These are phyloP conservation scores for Tritrichomonas musculus DNA, from an alignment of 208 protist species.

Conservation along the genomic window DNA sequence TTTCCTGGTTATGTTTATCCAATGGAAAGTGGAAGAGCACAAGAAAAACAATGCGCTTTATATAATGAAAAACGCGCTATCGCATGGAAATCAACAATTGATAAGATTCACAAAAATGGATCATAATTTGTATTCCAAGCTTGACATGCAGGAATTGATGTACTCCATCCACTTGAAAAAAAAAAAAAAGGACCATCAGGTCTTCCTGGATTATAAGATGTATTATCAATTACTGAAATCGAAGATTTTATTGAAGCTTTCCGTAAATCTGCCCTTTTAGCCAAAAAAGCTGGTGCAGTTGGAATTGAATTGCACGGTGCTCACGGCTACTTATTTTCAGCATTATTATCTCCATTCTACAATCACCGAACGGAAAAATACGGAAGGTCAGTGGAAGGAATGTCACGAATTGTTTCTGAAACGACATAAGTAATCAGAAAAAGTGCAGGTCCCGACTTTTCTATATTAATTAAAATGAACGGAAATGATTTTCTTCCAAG, in stretches of 20 bases:
- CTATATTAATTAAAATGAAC: not conserved
- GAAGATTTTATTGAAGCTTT: not conserved
- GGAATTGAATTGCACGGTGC: not conserved
- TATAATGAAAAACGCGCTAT: not conserved
- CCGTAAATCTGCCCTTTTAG: not conserved
- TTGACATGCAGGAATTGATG: not conserved
- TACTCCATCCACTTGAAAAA: not conserved
- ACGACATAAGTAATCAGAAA: not conserved
- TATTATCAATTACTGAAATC: not conserved
- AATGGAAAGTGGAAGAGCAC: not conserved
- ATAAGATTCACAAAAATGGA: not conserved
- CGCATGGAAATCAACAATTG: not conserved
- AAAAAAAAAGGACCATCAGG: not conserved
- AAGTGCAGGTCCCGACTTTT: not conserved
- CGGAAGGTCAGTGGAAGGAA: not conserved
- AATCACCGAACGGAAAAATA: not conserved
- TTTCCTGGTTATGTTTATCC: not conserved
- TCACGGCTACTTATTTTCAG: not conserved
- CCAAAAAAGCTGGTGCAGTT: not conserved
- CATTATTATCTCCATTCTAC: not conserved
- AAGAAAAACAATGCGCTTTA: not conserved
- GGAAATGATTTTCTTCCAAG: not conserved
- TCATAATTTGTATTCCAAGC: not conserved
- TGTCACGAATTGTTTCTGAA: not conserved
- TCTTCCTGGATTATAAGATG: not conserved